phyloP scores from a whole-genome alignment of 2,329 filamentous ascomycete genomes.

The Monosporascus sp. region DNA sequence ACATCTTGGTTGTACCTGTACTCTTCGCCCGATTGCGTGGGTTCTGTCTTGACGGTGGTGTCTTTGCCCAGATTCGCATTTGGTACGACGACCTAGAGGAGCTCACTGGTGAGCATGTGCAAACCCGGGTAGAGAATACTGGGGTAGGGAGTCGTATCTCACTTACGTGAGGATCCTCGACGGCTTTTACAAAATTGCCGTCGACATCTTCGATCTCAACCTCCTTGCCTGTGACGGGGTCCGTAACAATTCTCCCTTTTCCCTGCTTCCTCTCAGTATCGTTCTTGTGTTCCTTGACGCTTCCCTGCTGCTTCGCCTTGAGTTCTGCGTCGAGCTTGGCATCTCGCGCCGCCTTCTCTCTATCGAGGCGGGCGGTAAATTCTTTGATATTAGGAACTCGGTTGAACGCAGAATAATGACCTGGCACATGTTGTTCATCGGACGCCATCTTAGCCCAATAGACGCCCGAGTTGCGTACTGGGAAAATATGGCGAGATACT shows the following conservation, averaged over 20 bases:
- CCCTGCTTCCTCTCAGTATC: constrained; percentile 32
- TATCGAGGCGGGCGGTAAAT: constrained; percentile 75
- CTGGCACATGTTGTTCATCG: constrained; percentile 14
- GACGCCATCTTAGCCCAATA: constrained; percentile 1
- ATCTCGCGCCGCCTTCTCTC: constrained; percentile 73
- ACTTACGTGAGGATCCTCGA: constrained; percentile 65
- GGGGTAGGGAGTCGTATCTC: neutral
- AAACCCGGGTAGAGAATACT: too few relatives aligned
- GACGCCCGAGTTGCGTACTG: neutral
- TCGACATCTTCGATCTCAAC: constrained; percentile 82
- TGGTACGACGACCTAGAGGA: constrained; percentile 66
- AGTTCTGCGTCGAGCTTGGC: constrained; percentile 59
- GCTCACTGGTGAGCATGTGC: neutral
- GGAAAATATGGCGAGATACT: neutral
- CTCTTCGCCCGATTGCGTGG: constrained; percentile 67
- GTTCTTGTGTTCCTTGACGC: constrained; percentile 38
- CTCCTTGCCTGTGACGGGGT: constrained; percentile 82
- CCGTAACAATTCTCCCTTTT: constrained; percentile 68
- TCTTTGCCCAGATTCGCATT: constrained; percentile 81
- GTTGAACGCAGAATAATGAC: constrained; percentile 76
- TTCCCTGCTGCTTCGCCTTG: constrained; percentile 25
- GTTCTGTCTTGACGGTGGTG: constrained; percentile 66
- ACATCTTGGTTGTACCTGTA: constrained; percentile 85
- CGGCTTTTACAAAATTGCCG: constrained; percentile 61
- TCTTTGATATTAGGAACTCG: constrained; percentile 83